Evolutionary conservation across 441 rosid genomes (phyloP).

Genomic region (Erodium moschatum): DNA sequence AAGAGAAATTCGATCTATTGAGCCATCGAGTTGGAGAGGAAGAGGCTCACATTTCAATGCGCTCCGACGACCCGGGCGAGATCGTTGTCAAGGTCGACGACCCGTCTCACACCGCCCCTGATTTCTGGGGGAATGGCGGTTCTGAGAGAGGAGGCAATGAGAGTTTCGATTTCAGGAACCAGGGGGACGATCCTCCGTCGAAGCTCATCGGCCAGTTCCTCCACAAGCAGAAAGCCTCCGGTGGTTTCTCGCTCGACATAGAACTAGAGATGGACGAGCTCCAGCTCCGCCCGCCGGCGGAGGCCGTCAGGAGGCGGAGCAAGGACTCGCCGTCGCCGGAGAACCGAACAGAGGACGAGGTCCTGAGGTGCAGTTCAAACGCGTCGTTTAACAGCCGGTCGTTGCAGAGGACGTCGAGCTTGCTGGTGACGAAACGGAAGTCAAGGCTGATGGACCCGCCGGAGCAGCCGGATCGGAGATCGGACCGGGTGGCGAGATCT

Average conservation of each 20-base stretch:
- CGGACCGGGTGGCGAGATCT: conserved; percentile 21
- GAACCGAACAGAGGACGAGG: too few species aligned
- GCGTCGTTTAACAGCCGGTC: conserved; percentile 16
- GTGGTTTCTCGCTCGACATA: conserved; percentile 55
- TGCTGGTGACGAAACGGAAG: conserved; percentile 32
- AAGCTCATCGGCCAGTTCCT: conserved; percentile 63
- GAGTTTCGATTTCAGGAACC: conserved; percentile 28
- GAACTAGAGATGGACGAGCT: conserved; percentile 13
- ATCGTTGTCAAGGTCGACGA: too few species aligned
- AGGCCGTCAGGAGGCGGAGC: too few species aligned
- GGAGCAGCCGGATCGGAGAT: conserved; percentile 14
- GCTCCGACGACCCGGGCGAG: neutral
- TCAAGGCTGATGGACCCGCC: conserved; percentile 49
- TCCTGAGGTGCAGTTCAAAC: too few species aligned
- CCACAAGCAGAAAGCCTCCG: conserved; percentile 57
- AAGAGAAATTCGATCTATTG: conserved; percentile 17
- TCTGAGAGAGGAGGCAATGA: too few species aligned
- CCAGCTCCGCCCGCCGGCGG: neutral
- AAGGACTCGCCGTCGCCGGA: conserved; percentile 3
- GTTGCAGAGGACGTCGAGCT: conserved; percentile 34
- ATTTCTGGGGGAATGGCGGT: neutral
- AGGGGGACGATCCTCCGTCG: conserved; percentile 55
- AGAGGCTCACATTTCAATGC: conserved; percentile 15
- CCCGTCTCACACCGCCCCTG: conserved; percentile 14
- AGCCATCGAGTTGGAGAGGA: neutral